Conservation (phyloP, 441 rosid species). For the Pelargonium australe region DNA sequence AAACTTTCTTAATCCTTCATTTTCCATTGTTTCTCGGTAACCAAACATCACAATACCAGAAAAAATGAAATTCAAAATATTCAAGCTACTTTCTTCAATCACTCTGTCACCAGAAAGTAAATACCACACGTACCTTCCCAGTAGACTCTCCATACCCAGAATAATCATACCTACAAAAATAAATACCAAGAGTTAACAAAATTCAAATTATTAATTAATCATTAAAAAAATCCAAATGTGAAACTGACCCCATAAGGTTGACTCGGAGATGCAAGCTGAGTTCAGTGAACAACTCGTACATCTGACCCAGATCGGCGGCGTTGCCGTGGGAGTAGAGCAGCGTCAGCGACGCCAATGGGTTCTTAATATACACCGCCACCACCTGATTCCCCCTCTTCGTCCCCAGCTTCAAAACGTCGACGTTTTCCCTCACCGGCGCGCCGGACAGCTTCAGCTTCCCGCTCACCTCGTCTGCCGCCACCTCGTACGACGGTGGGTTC, state of each 20-base stretch:
- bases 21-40: no score
- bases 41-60: no score
- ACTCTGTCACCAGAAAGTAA: no score
- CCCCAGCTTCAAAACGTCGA: slow-evolving; percentile 52
- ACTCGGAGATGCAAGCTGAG: slow-evolving; percentile 77
- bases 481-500: slow-evolving; percentile 68
- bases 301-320: slow-evolving; percentile 95
- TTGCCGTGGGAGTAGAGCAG: slow-evolving; percentile 80
- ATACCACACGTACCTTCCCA: no score
- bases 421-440: slow-evolving; percentile 46
- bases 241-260: slow-evolving; percentile 69
- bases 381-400: slow-evolving; percentile 81
- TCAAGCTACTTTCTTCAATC: no score
- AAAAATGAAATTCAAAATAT: no score
- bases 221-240: slow-evolving; percentile 9
- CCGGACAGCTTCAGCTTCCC: slow-evolving; percentile 62
- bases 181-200: no score
- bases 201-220: neutral
- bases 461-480: slow-evolving; percentile 37
- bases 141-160: no score
- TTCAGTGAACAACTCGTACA: slow-evolving; percentile 69
- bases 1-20: no score
- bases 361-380: slow-evolving; percentile 69
- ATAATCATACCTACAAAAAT: no score
- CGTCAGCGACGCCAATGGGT: slow-evolving; percentile 64